Conservation (phyloP, 2,329 filamentous ascomycete genomes). For the Colletotrichum coccodes region DNA sequence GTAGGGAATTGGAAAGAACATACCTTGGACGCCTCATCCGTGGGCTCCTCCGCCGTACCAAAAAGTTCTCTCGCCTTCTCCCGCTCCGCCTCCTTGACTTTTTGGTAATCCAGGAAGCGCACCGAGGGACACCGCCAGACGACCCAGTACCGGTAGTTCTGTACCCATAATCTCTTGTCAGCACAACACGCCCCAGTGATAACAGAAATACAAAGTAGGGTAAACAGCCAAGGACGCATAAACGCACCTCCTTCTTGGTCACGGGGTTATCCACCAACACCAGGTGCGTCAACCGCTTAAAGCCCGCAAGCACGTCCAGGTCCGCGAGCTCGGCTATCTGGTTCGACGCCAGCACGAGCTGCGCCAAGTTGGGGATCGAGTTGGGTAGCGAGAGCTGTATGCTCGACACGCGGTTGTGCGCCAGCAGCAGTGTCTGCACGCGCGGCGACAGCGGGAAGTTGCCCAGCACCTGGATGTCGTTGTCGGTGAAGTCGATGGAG, state of each 20-base stretch:
- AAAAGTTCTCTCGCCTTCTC: slow-evolving; percentile 82
- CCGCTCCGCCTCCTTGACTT: slow-evolving; percentile 89
- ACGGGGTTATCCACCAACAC: slow-evolving; percentile 89
- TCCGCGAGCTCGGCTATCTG: slow-evolving; percentile 86
- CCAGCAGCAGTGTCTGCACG: slow-evolving; percentile 86
- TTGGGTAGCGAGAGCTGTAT: slow-evolving; percentile 82
- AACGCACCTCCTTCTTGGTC: slow-evolving; percentile 86
- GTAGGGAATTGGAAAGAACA: not conserved
- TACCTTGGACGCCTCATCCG: slow-evolving; percentile 80
- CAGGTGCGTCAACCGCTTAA: slow-evolving; percentile 80
- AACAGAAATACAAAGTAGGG: not conserved
- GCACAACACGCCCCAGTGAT: not conserved
- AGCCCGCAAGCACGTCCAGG: slow-evolving; percentile 79
- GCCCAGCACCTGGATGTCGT: slow-evolving; percentile 88
- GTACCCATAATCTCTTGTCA: slow-evolving; percentile 19
- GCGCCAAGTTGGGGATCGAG: slow-evolving; percentile 83
- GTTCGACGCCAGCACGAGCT: slow-evolving; percentile 86
- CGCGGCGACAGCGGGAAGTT: slow-evolving; percentile 95
- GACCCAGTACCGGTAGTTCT: slow-evolving; percentile 94
- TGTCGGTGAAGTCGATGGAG: slow-evolving; percentile 98
- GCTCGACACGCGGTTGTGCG: slow-evolving; percentile 85
- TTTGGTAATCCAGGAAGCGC: slow-evolving; percentile 91
- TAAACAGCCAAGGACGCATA: not conserved
- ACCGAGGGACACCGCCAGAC: slow-evolving; percentile 87
- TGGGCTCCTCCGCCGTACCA: slow-evolving; percentile 81